Evolutionary conservation across 495 filamentous ascomycete species (phyloP).

Genomic region (Lophiotrema nucula): DNA sequence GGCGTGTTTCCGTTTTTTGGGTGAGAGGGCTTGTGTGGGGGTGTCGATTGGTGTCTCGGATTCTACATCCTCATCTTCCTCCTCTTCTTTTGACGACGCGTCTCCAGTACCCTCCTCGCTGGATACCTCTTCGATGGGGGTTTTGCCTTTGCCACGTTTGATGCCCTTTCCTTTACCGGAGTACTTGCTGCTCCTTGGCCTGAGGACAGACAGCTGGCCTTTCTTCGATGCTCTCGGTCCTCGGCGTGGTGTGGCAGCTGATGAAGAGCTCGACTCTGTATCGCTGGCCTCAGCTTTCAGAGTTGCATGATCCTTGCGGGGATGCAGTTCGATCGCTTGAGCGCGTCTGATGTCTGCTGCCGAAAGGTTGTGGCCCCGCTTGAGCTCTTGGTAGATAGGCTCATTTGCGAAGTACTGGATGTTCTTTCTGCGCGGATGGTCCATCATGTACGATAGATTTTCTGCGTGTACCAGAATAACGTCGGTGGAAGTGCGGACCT

Average conservation of each 20-base stretch:
- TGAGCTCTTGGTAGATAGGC: conserved; percentile 26
- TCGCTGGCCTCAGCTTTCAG: conserved; percentile 10
- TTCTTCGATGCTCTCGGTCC: conserved; percentile 3
- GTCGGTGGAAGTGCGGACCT: conserved; percentile 16
- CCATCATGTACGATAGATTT: conserved; percentile 32
- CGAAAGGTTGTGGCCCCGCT: conserved; percentile 9
- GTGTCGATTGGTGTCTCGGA: conserved; percentile 4
- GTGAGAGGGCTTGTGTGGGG: conserved; percentile 48
- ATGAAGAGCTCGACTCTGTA: background rate
- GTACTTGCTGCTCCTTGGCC: conserved; percentile 51
- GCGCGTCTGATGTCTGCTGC: conserved; percentile 18
- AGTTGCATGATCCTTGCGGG: conserved; percentile 14
- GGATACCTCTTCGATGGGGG: background rate
- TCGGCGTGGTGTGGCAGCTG: conserved; percentile 6
- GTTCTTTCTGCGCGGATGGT: conserved; percentile 21
- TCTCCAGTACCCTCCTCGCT: conserved; percentile 23
- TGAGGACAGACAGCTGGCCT: conserved; percentile 46
- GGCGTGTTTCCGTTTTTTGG: conserved; percentile 41
- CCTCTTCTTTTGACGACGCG: conserved; percentile 23
- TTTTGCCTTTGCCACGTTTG: conserved; percentile 22
- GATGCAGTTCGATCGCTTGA: conserved; percentile 17
- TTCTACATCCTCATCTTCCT: conserved; percentile 3
- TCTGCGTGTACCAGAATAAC: conserved; percentile 28
- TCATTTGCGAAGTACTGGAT: conserved; percentile 7
- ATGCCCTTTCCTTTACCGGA: conserved; percentile 49